Conservation (phyloP, 306 rosid species). For the Oemleria cerasiformis region DNA sequence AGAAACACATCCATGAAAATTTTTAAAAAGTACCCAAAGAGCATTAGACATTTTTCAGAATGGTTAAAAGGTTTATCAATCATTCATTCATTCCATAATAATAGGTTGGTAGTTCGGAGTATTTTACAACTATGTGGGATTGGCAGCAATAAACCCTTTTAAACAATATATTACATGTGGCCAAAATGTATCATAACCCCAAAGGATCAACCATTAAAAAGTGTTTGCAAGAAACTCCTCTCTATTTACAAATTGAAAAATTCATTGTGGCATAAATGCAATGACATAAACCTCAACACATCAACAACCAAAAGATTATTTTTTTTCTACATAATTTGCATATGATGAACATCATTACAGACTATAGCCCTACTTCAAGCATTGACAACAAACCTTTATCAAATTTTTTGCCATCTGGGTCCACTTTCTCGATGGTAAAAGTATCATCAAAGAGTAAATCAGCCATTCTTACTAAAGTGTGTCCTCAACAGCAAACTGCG, state of each 20-base stretch:
- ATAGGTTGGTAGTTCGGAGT: background rate
- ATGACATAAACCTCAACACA: background rate
- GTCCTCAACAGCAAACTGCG: background rate
- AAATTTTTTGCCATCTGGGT: conserved; percentile 84
- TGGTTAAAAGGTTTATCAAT: background rate
- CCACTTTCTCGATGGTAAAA: conserved; percentile 56
- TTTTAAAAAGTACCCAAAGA: conserved; percentile 2
- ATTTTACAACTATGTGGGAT: background rate
- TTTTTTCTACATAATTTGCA: background rate
- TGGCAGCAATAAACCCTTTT: background rate
- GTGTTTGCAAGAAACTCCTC: background rate
- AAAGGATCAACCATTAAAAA: background rate
- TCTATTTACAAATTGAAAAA: background rate
- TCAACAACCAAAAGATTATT: background rate
- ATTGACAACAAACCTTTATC: conserved; percentile 58
- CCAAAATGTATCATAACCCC: background rate
- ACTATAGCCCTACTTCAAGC: background rate
- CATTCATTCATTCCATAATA: background rate
- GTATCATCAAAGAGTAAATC: conserved; percentile 74
- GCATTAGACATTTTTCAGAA: background rate
- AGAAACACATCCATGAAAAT: conserved; percentile 10
- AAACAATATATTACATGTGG: background rate
- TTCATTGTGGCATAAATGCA: background rate
- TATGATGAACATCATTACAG: background rate
- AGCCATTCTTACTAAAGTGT: conserved; percentile 43